A percentile compares a stretch with the other conserved stretches of the same genome.
Conservation (phyloP, 202 grass and related monocot genomes). For the Brachypodium distachyon region DNA sequence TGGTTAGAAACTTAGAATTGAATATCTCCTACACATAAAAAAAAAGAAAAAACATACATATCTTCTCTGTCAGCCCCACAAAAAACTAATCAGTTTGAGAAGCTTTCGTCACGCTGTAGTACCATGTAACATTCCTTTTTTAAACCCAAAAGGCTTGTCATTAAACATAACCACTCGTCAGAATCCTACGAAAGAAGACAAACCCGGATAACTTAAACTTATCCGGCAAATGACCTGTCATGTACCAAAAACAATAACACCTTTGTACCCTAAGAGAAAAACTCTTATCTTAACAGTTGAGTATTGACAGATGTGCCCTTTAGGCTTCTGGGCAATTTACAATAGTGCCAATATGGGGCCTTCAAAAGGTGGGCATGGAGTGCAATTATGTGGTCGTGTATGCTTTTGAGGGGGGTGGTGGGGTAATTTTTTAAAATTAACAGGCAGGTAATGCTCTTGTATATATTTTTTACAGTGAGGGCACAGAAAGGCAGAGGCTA, state of each 20-base stretch:
- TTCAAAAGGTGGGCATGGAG: conserved; percentile 46
- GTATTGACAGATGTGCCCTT: conserved; percentile 20
- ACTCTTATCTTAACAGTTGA: not conserved
- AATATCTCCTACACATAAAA: not conserved
- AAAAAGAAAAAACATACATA: not conserved
- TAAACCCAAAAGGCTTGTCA: conserved; percentile 2
- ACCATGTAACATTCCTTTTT: not conserved
- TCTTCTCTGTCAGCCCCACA: not conserved
- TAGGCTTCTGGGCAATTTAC: not conserved
- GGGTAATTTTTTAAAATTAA: conserved; percentile 40
- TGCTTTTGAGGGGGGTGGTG: conserved; percentile 68
- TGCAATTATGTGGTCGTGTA: conserved; percentile 48
- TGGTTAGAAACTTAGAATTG: not conserved
- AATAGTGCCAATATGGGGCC: conserved; percentile 17
- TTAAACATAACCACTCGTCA: not conserved
- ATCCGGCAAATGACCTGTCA: conserved; percentile 29
- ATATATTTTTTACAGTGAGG: not conserved
- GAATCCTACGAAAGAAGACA: conserved; percentile 12
- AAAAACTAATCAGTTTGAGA: not conserved
- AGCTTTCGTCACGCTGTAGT: conserved; percentile 13
- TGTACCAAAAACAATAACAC: not conserved
- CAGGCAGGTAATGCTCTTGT: not conserved
- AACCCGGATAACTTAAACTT: conserved; percentile 12
- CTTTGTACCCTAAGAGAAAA: not conserved
- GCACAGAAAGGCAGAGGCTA: conserved; percentile 24